A percentile compares a stretch with the other conserved stretches of the same genome.
Conservation (phyloP, 129 eudicot species). For the Pittosporum tobira region DNA sequence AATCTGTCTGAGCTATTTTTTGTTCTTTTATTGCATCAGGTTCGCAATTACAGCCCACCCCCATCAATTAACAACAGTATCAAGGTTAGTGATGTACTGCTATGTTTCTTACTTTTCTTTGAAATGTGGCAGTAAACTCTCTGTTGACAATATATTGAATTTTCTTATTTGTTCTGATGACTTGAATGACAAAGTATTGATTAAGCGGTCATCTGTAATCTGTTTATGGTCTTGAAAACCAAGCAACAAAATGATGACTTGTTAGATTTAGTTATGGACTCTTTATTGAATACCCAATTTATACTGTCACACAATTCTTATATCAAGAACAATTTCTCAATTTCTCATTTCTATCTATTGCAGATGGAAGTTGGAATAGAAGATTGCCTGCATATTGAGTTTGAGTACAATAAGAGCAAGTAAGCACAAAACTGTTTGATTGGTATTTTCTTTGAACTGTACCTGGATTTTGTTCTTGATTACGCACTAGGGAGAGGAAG, state of each 20-base stretch:
- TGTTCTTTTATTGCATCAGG: constrained; percentile 39
- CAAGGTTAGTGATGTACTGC: constrained; percentile 50
- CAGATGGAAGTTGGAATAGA: constrained; percentile 99
- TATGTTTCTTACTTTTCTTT: neutral
- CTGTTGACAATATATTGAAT: neutral
- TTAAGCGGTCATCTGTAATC: neutral
- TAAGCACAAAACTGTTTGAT: constrained; percentile 21
- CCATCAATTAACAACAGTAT: constrained; percentile 95
- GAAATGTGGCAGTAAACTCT: neutral
- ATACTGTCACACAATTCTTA: neutral
- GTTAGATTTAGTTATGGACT: neutral
- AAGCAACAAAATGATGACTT: neutral
- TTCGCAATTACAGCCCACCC: constrained; percentile 65
- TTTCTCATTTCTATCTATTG: constrained; percentile 13
- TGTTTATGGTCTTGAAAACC: neutral
- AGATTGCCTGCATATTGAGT: constrained; percentile 91
- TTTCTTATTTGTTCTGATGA: neutral
- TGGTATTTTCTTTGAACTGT: neutral
- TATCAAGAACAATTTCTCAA: neutral
- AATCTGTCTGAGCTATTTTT: neutral
- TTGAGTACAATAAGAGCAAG: constrained; percentile 99
- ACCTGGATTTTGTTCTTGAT: neutral
- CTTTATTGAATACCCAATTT: neutral
- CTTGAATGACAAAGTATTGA: neutral
- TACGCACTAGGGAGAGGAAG: neutral